Percentiles rank a stretch among this genome's conserved stretches.
These are phyloP conservation scores for Colletotrichum sp. DNA, from an alignment of 2,329 filamentous ascomycete species.

Conservation along the genomic window DNA sequence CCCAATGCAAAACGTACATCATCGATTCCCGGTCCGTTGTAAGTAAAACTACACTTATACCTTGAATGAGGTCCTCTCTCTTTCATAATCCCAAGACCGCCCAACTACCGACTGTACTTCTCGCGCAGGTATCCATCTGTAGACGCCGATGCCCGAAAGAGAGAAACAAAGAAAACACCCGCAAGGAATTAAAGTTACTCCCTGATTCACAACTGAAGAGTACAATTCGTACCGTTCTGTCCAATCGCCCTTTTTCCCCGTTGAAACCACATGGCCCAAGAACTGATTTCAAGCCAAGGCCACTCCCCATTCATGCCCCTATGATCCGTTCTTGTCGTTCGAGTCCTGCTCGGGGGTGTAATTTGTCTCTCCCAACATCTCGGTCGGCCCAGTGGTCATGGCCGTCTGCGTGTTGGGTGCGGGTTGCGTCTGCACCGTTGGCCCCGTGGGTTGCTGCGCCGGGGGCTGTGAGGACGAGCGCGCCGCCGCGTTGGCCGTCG, in stretches of 20 bases:
- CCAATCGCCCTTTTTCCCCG: neutral
- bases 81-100: neutral
- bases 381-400: slow-evolving; percentile 59
- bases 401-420: slow-evolving; percentile 60
- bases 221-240: neutral
- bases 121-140: slow-evolving; percentile 18
- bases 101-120: neutral
- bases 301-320: slow-evolving; percentile 22
- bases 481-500: slow-evolving; percentile 59
- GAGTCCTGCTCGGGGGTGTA: slow-evolving; percentile 69
- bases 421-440: slow-evolving; percentile 62
- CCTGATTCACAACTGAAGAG: slow-evolving; percentile 8
- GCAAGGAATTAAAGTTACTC: neutral
- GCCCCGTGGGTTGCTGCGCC: slow-evolving; percentile 47
- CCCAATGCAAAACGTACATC: neutral
- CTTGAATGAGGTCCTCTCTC: neutral
- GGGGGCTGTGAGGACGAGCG: slow-evolving; percentile 43
- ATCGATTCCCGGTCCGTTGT: neutral
- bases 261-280: neutral
- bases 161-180: neutral
- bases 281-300: neutral
- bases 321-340: slow-evolving; percentile 33
- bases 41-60: slow-evolving; percentile 2
- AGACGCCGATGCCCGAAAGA: slow-evolving; percentile 15
- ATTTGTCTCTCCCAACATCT: slow-evolving; percentile 71